phyloP scores from a whole-genome alignment of 805 yeast genomes.

The Suhomyces emberorum region DNA sequence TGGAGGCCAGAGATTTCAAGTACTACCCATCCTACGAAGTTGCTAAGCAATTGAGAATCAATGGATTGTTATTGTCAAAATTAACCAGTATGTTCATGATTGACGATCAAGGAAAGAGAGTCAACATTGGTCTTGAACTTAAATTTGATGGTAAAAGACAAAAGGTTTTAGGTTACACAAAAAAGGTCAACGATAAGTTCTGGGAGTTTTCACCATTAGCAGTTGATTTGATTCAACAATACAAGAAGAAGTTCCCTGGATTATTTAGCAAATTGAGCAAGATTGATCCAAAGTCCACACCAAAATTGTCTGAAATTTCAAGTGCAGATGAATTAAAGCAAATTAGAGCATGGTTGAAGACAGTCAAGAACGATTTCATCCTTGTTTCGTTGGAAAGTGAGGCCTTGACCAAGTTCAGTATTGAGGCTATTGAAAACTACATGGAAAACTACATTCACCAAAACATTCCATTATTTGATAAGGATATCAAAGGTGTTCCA shows the following conservation, averaged over 20 bases:
- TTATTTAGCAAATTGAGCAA: constrained; percentile 45
- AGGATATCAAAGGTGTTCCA: constrained; percentile 78
- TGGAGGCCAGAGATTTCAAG: constrained; percentile 52
- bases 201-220: constrained; percentile 89
- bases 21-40: constrained; percentile 68
- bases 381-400: constrained; percentile 77
- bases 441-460: constrained; percentile 47
- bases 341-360: constrained; percentile 48
- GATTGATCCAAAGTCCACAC: constrained; percentile 29
- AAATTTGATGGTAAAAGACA: constrained; percentile 76
- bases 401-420: constrained; percentile 63
- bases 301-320: constrained; percentile 33
- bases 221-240: constrained; percentile 58
- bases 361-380: constrained; percentile 45
- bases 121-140: constrained; percentile 78
- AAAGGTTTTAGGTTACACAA: constrained; percentile 86
- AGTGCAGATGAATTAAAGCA: constrained; percentile 44
- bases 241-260: constrained; percentile 57
- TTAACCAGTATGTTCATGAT: constrained; percentile 73
- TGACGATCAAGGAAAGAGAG: constrained; percentile 41
- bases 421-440: constrained; percentile 63
- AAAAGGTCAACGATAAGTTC: constrained; percentile 48
- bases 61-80: constrained; percentile 67
- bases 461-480: constrained; percentile 41
- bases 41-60: constrained; percentile 53